These are phyloP conservation scores for Coelastrella sp. DNA, from an alignment of 139 green algal genomes.

Conservation along the genomic window DNA sequence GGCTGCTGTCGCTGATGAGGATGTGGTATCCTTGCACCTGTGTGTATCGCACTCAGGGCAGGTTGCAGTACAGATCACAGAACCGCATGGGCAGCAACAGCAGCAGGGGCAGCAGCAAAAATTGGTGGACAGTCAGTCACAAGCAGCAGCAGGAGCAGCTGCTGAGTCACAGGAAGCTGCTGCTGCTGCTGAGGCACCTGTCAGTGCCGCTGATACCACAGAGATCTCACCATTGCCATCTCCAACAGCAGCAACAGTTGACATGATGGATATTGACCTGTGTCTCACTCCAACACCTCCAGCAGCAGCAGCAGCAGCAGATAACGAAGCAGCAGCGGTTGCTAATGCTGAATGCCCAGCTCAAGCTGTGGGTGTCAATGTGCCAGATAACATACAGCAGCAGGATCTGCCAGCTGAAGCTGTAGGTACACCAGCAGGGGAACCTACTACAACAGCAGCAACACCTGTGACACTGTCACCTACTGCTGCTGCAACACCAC, in stretches of 20 bases:
- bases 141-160: not conserved
- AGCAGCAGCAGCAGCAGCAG: not conserved
- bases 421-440: not conserved
- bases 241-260: not conserved
- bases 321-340: too few species aligned
- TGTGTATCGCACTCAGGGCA: too few species aligned
- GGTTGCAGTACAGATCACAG: not conserved
- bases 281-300: too few species aligned
- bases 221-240: too few species aligned
- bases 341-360: too few species aligned
- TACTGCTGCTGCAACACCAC: not conserved
- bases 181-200: not conserved
- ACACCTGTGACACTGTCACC: not conserved
- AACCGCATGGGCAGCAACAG: not conserved
- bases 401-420: not conserved
- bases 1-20: not conserved
- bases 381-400: too few species aligned
- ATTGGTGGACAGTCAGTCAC: too few species aligned
- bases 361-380: too few species aligned
- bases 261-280: too few species aligned
- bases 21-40: slow-evolving; percentile 7
- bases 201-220: too few species aligned
- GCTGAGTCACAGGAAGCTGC: not conserved
- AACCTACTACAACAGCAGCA: not conserved
- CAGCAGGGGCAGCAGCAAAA: not conserved